Conservation (phyloP, 345 rosid genomes). For the Eucalyptus fibrosa region DNA sequence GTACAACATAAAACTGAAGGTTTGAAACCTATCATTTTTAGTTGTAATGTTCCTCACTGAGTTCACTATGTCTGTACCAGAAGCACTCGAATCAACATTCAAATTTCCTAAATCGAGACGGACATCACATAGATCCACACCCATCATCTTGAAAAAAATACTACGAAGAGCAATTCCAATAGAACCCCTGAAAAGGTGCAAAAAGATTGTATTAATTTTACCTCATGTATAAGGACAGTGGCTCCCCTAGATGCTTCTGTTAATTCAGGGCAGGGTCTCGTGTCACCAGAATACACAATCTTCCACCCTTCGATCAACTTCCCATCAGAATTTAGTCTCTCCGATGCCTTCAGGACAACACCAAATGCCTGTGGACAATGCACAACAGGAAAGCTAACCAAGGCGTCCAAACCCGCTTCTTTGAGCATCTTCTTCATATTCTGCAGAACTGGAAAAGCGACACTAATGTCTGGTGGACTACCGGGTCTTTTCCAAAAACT, state of each 20-base stretch:
- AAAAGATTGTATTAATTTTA: not conserved
- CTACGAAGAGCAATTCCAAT: not conserved
- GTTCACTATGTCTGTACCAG: not conserved
- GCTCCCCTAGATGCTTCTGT: slow-evolving; percentile 69
- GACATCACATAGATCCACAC: not conserved
- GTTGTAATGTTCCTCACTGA: not conserved
- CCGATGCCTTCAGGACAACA: slow-evolving; percentile 51
- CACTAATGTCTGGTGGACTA: slow-evolving; percentile 27
- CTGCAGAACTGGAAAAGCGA: slow-evolving; percentile 25
- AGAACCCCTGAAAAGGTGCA: not conserved
- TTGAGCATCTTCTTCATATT: slow-evolving; percentile 43
- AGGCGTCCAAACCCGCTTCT: slow-evolving; percentile 49
- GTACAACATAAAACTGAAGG: not conserved
- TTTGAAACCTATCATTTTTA: not conserved
- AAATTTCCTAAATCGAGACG: not conserved
- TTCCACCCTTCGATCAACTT: slow-evolving; percentile 88
- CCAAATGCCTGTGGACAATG: slow-evolving; percentile 96
- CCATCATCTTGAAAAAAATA: not conserved
- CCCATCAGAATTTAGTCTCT: slow-evolving; percentile 51
- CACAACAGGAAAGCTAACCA: slow-evolving; percentile 86
- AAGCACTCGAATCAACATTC: not conserved
- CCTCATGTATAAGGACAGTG: slow-evolving; percentile 92
- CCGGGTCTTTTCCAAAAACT: slow-evolving; percentile 51
- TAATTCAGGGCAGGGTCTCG: slow-evolving; percentile 79
- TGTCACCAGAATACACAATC: slow-evolving; percentile 89